Evolutionary conservation across 1,284 basidiomycete genomes (phyloP).

Genomic region (Apiotrichum brassicae): DNA sequence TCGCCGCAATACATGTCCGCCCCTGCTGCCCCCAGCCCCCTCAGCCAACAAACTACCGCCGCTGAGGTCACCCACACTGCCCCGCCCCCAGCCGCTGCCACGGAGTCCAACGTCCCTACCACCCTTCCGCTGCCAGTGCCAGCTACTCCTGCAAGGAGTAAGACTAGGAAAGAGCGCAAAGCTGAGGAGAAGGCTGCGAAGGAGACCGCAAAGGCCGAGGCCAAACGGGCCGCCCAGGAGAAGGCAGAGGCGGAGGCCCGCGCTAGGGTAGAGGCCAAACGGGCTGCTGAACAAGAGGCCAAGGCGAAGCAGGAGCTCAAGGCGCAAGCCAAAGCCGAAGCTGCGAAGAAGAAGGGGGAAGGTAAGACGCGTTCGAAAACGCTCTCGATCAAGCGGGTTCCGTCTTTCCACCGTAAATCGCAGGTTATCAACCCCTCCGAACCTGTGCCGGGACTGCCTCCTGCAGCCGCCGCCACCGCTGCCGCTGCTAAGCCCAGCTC

Average conservation of each 20-base stretch:
- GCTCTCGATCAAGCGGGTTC: conserved; percentile 1
- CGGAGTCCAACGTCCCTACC: background rate
- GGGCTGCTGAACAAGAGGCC: conserved; percentile 7
- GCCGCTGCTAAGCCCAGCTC: too few relatives aligned
- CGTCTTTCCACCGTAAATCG: conserved; percentile 2
- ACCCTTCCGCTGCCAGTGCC: background rate
- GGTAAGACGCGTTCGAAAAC: conserved; percentile 19
- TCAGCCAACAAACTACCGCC: conserved; percentile 27
- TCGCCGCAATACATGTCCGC: conserved; percentile 8
- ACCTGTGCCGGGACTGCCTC: background rate
- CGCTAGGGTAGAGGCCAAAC: conserved; percentile 21
- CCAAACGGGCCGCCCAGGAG: background rate
- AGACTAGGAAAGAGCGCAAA: conserved; percentile 70
- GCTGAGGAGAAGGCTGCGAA: conserved; percentile 52
- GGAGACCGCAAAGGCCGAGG: conserved; percentile 12
- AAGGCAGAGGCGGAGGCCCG: conserved; percentile 12
- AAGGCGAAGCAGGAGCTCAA: conserved; percentile 19
- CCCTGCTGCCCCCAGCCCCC: conserved; percentile 22
- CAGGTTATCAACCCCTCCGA: background rate
- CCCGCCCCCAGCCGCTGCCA: background rate
- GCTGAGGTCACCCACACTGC: conserved; percentile 13
- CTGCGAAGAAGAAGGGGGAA: conserved; percentile 14
- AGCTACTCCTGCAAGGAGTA: conserved; percentile 21
- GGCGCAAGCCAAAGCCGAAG: conserved; percentile 17
- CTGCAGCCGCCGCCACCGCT: background rate